Percentiles rank a stretch among this genome's conserved stretches.
These are phyloP conservation scores for Acanthochlamys bracteata DNA, from an alignment of 106 monocot species.

Conservation along the genomic window DNA sequence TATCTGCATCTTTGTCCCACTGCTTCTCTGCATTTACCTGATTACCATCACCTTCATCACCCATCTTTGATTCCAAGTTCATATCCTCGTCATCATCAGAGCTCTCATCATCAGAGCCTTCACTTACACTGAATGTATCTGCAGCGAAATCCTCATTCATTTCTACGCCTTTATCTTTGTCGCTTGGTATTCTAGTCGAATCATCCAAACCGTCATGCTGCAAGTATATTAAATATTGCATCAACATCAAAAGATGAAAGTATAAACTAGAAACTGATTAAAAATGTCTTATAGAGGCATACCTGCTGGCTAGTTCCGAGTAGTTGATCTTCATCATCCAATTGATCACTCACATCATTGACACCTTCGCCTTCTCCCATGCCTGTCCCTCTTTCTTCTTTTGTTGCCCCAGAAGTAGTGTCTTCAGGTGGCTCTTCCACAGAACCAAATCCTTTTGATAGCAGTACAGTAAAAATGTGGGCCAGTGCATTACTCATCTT, in stretches of 20 bases:
- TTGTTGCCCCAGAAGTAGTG: constrained; percentile 14
- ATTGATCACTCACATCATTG: constrained; percentile 81
- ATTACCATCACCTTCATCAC: constrained; percentile 38
- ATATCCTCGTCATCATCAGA: constrained; percentile 49
- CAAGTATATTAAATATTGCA: constrained; percentile 13
- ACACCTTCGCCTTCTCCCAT: constrained; percentile 87
- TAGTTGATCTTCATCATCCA: constrained; percentile 75
- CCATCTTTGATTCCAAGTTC: constrained; percentile 78
- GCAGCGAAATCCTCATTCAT: constrained; percentile 90
- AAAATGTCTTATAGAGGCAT: background rate
- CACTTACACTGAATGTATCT: constrained; percentile 68
- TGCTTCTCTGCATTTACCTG: constrained; percentile 63
- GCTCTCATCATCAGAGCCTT: constrained; percentile 45
- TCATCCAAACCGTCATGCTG: constrained; percentile 47
- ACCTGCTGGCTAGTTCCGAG: constrained; percentile 55
- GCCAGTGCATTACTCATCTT: constrained; percentile 58
- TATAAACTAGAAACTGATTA: background rate
- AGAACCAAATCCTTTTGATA: constrained; percentile 75
- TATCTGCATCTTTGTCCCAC: constrained; percentile 65
- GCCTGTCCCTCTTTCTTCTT: constrained; percentile 73
- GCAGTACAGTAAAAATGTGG: constrained; percentile 47
- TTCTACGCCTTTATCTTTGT: constrained; percentile 71
- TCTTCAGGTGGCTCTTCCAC: constrained; percentile 39
- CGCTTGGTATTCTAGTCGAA: constrained; percentile 33
- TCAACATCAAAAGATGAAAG: too few relatives aligned